These are phyloP conservation scores for Aspergillus taichungensis DNA, from an alignment of 495 filamentous ascomycete species.

Conservation along the genomic window DNA sequence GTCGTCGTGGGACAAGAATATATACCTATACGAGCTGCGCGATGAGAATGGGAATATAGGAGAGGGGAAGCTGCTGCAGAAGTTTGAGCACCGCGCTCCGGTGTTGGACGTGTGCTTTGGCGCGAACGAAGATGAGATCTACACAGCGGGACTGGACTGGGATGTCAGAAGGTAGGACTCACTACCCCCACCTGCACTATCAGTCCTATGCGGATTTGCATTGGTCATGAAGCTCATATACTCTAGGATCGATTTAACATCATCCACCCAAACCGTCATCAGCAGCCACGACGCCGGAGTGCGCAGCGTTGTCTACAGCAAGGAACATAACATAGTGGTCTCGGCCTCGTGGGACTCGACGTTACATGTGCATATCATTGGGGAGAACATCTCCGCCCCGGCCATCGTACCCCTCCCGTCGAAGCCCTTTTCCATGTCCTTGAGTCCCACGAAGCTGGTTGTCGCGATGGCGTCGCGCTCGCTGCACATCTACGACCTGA, in stretches of 20 bases:
- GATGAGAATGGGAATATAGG: constrained; percentile 47
- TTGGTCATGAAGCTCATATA: constrained; percentile 5
- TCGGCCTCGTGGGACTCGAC: constrained; percentile 91
- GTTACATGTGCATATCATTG: constrained; percentile 69
- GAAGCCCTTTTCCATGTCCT: constrained; percentile 81
- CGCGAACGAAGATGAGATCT: constrained; percentile 66
- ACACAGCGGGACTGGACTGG: constrained; percentile 76
- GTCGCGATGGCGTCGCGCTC: constrained; percentile 92
- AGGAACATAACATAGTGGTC: constrained; percentile 66
- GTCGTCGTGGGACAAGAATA: constrained; percentile 89
- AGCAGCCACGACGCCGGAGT: constrained; percentile 72
- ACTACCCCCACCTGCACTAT: too few relatives aligned
- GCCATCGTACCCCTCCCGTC: constrained; percentile 60
- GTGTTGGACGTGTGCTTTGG: constrained; percentile 91
- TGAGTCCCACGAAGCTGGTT: constrained; percentile 73
- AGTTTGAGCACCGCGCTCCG: constrained; percentile 74
- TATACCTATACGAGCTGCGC: constrained; percentile 80
- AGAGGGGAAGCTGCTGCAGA: constrained; percentile 54
- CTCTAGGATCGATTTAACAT: constrained; percentile 60
- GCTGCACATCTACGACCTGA: constrained; percentile 86
- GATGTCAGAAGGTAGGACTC: constrained; percentile 67
- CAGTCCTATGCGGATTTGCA: too few relatives aligned
- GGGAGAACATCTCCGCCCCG: constrained; percentile 36
- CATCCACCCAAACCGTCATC: constrained; percentile 61
- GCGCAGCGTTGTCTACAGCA: constrained; percentile 73